These are phyloP conservation scores for Myxozyma neglecta DNA, from an alignment of 805 yeast species.

Conservation along the genomic window DNA sequence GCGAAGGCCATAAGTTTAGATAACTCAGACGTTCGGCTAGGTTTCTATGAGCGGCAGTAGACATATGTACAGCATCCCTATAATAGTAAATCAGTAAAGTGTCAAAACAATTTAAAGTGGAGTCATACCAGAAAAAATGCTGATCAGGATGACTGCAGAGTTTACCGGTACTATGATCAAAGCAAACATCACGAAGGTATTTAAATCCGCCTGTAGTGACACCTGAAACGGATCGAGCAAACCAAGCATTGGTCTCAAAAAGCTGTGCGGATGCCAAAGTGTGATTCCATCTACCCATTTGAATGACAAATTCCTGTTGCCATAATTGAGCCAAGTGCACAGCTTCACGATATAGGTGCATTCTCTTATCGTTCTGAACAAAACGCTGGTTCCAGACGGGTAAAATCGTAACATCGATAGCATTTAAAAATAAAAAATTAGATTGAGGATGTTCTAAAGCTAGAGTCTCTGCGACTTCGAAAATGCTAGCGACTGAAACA, in stretches of 20 bases:
- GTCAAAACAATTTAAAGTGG: background rate
- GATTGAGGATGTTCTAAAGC: constrained; percentile 20
- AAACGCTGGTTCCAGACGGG: constrained; percentile 22
- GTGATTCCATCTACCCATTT: constrained; percentile 21
- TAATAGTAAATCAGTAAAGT: background rate
- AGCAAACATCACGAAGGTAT: constrained; percentile 7
- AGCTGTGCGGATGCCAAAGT: constrained; percentile 15
- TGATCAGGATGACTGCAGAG: constrained; percentile 14
- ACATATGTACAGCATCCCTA: constrained; percentile 27
- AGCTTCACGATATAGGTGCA: constrained; percentile 20
- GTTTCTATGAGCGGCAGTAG: constrained; percentile 25
- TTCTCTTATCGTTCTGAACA: constrained; percentile 4
- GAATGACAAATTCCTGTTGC: constrained; percentile 14
- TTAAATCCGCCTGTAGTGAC: constrained; percentile 16
- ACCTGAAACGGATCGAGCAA: constrained; percentile 22
- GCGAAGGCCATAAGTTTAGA: constrained; percentile 24
- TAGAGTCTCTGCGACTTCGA: constrained; percentile 11
- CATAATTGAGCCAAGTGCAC: constrained; percentile 17
- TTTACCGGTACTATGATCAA: constrained; percentile 8
- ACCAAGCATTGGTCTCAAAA: constrained; percentile 28
- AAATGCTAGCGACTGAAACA: constrained; percentile 16
- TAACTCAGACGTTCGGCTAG: constrained; percentile 15
- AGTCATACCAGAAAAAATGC: constrained; percentile 23
- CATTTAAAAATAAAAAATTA: constrained; percentile 20
- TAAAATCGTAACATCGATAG: constrained; percentile 26